Evolutionary conservation across 305 asterid species (phyloP), one percentile per base, ranked within the genome.

Genomic region (Solanum hybrid): DNA sequence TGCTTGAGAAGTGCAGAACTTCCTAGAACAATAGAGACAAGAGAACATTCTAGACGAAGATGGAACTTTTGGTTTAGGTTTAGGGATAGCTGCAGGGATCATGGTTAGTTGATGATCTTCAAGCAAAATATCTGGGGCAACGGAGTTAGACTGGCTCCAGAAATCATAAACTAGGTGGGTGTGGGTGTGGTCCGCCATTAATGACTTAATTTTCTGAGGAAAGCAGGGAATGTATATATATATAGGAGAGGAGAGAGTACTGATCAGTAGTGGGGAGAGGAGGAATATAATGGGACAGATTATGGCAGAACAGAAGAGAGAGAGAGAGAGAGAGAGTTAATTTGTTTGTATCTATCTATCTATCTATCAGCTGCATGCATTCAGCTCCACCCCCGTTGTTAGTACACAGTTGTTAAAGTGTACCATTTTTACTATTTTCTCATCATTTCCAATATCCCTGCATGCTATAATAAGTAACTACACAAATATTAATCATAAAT

Each of bases 1-100:
- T n/a, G 98, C 99, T 81, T 96, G 99, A 10, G 99, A 96, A 76
- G 99, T 95, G 93, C 94, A 94, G 95, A 96, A 96, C 89, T 93
- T 95, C 73, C 99, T 96, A 89, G 93, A 93, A 90, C 99, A 96
- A 93, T 96, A 96, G 76, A 94, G 96, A 92, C 99, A 96, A 2
- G 98, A 94, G 95, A 95, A 96, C 92, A 93, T 40, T 36, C 97
- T 91, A 2, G 93, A 57, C 1, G 69, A 82, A 14, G 87, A 20
- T 82, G 64, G 26, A 7, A 80, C 9, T 10, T 81, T 81, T 37
- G 87, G 37, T 31, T 83, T 81, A 9, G 90, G 39, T 14, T 39
- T 82, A 24, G 87, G 87, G 13, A 24, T 37, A 28, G 18, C 42
- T 40, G 51, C 22, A 46, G 22, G 61, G 29, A 69, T 11, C 18